Evolutionary conservation across 345 rosid genomes (phyloP).

Genomic region (Dovyalis caffra): DNA sequence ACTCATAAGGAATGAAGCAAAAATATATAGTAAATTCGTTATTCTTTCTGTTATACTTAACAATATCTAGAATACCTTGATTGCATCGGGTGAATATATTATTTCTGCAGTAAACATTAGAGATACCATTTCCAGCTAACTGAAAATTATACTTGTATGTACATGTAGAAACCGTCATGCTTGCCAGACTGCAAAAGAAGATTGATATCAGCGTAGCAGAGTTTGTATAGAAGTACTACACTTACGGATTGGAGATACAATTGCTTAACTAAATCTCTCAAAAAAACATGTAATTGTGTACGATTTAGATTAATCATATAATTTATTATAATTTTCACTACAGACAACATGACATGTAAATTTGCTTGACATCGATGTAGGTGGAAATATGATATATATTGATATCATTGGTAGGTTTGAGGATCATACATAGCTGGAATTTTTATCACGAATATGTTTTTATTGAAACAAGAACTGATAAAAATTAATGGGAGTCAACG

Average conservation of each 20-base stretch:
- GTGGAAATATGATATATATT: background rate
- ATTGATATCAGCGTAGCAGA: background rate
- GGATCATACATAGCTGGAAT: background rate
- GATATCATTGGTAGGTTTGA: conserved; percentile 1
- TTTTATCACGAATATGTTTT: background rate
- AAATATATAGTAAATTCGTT: too few relatives aligned
- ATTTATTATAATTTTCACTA: background rate
- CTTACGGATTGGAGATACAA: background rate
- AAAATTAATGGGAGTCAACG: conserved; percentile 6
- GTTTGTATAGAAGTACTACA: background rate
- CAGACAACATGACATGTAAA: background rate
- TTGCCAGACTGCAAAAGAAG: background rate
- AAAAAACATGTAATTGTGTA: background rate
- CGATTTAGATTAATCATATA: background rate
- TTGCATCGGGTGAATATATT: background rate
- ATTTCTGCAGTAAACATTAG: too few relatives aligned
- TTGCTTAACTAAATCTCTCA: background rate
- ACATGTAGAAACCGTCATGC: background rate
- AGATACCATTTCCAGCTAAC: too few relatives aligned
- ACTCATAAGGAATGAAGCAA: background rate
- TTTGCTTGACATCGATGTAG: background rate
- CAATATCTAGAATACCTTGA: too few relatives aligned
- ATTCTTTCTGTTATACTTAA: background rate
- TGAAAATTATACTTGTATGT: too few relatives aligned
- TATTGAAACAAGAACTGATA: background rate